Evolutionary conservation across 495 filamentous ascomycete species (phyloP).

Genomic region (Aspergillus olivimuriae): DNA sequence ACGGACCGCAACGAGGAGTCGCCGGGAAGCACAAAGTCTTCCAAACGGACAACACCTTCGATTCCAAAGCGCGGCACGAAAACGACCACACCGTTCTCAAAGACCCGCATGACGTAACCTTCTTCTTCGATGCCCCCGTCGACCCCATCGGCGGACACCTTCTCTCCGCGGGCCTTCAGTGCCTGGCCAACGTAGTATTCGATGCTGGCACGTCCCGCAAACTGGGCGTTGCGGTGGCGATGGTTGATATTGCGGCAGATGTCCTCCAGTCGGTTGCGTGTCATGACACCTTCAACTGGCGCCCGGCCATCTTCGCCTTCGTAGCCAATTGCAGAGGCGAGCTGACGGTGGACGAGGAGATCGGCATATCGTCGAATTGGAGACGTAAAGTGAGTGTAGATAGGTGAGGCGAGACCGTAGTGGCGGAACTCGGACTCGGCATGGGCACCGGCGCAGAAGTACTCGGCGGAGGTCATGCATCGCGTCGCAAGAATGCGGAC

Average conservation of each 20-base stretch:
- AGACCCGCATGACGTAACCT: conserved; percentile 92
- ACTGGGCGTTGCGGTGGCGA: conserved; percentile 92
- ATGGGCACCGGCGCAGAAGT: conserved; percentile 91
- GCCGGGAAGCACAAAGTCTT: conserved; percentile 72
- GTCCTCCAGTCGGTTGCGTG: conserved; percentile 70
- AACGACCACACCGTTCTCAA: conserved; percentile 93
- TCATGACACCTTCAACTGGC: conserved; percentile 67
- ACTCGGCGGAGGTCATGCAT: conserved; percentile 99
- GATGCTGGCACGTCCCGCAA: conserved; percentile 85
- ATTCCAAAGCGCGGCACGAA: conserved; percentile 95
- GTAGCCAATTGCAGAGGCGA: conserved; percentile 91
- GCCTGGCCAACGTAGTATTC: conserved; percentile 98
- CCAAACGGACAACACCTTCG: conserved; percentile 78
- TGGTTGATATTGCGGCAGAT: conserved; percentile 98
- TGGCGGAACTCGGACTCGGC: conserved; percentile 91
- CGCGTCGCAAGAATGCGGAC: conserved; percentile 94
- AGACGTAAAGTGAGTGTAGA: conserved; percentile 98
- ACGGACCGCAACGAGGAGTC: conserved; percentile 37
- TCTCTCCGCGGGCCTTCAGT: conserved; percentile 70
- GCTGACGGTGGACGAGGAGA: conserved; percentile 85
- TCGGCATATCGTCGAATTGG: conserved; percentile 97
- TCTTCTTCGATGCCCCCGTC: conserved; percentile 63
- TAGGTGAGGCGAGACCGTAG: conserved; percentile 90
- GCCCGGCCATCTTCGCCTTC: conserved; percentile 53
- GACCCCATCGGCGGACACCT: conserved; percentile 30